These are phyloP conservation scores for Stentor roeselii DNA, from an alignment of 73 alveolate genomes.

Conservation along the genomic window DNA sequence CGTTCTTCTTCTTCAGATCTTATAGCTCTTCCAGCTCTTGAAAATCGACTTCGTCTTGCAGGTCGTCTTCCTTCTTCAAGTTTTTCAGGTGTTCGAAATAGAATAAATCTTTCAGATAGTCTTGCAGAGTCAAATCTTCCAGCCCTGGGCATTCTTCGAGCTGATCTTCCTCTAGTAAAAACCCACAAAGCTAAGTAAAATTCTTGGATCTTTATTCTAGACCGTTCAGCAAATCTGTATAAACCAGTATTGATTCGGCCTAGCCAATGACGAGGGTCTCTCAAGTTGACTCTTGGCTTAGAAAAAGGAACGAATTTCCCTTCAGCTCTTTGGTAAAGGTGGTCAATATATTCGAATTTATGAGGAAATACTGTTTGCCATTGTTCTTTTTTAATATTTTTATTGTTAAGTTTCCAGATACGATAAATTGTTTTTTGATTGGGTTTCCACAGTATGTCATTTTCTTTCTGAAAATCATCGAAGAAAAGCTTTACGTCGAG, in stretches of 20 bases:
- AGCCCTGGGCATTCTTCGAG: no score
- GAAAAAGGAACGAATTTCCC: slow-evolving; percentile 6
- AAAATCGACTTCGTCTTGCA: no score
- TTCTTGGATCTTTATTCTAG: no score
- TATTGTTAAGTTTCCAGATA: not conserved
- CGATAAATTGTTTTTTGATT: not conserved
- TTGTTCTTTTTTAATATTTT: not conserved
- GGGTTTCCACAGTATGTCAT: not conserved
- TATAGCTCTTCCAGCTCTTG: no score
- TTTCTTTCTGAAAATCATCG: not conserved
- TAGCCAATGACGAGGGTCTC: not conserved
- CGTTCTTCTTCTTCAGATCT: no score
- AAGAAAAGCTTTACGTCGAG: not conserved
- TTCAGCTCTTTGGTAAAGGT: not conserved
- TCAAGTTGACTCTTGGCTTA: not conserved
- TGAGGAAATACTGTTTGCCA: not conserved
- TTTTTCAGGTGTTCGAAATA: no score
- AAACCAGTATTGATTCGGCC: not conserved
- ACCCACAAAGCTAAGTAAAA: no score
- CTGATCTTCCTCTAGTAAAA: no score
- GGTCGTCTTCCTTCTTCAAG: no score
- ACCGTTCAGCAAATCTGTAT: no score
- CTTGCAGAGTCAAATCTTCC: no score
- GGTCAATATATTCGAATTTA: not conserved
- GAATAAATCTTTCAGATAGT: no score